phyloP scores from a whole-genome alignment of 75 land plant species.

The Isoetes taiwanensis region DNA sequence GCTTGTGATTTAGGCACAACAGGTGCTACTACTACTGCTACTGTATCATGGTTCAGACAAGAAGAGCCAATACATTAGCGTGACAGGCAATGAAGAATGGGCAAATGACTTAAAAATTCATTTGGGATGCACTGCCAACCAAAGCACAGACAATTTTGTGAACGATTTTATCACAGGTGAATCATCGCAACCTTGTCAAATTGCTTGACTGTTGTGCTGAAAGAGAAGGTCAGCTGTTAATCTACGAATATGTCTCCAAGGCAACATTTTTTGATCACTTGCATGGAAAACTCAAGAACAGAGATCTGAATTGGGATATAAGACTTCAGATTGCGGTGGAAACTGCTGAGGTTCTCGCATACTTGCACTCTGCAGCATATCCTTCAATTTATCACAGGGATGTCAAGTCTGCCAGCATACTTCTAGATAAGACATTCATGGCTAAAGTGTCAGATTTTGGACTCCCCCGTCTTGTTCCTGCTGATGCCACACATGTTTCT shows the following conservation, averaged over 20 bases:
- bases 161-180: slow-evolving; percentile 2
- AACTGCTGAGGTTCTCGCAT: not conserved
- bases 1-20: no score
- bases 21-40: no score
- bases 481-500: not conserved
- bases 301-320: not conserved
- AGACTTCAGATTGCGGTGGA: not conserved
- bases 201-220: not conserved
- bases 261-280: not conserved
- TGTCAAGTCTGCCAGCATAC: slow-evolving; percentile 4
- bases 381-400: slow-evolving; percentile 6
- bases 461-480: not conserved
- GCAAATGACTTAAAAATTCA: no score
- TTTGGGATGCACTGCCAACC: no score
- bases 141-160: no score
- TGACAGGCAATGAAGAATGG: no score
- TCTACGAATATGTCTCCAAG: slow-evolving; percentile 1
- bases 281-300: not conserved
- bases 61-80: no score
- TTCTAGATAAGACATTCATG: not conserved
- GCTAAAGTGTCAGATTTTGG: slow-evolving; percentile 2
- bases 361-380: not conserved
- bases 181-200: slow-evolving; percentile 5
- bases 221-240: not conserved
- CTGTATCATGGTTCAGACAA: no score